Conservation (phyloP, 176 grass and related monocot genomes). For the Echinochloa phyllopogon region DNA sequence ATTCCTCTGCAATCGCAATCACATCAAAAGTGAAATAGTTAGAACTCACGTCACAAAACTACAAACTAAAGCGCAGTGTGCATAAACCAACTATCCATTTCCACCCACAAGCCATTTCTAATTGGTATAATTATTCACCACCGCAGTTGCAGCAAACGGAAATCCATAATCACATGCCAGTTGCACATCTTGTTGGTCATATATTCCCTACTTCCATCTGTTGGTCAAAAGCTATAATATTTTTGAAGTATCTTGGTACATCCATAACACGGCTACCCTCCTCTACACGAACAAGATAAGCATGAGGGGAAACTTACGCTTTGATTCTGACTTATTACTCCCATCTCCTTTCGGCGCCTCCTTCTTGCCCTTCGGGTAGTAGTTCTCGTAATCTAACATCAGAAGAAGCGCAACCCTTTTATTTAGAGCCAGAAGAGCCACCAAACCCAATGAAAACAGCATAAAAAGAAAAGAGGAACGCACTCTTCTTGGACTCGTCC, state of each 20-base stretch:
- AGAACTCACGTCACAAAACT: not conserved
- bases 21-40: not conserved
- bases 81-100: not conserved
- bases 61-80: not conserved
- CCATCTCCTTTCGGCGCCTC: conserved; percentile 81
- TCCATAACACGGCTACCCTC: not conserved
- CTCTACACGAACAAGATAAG: conserved; percentile 8
- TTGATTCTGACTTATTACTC: conserved; percentile 77
- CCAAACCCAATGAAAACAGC: not conserved
- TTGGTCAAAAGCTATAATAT: not conserved
- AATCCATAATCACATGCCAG: not conserved
- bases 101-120: not conserved
- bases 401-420: not conserved
- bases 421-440: conserved; percentile 21
- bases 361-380: conserved; percentile 86
- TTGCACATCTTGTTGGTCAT: not conserved
- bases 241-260: not conserved
- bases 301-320: conserved; percentile 46
- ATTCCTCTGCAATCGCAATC: conserved; percentile 54
- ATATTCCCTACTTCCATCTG: not conserved
- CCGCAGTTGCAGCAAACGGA: not conserved
- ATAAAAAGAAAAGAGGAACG: not conserved
- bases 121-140: not conserved
- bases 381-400: conserved; percentile 91
- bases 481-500: conserved; percentile 84